Conservation (phyloP, 768 basidiomycete species). For the Tulasnella sp. region DNA sequence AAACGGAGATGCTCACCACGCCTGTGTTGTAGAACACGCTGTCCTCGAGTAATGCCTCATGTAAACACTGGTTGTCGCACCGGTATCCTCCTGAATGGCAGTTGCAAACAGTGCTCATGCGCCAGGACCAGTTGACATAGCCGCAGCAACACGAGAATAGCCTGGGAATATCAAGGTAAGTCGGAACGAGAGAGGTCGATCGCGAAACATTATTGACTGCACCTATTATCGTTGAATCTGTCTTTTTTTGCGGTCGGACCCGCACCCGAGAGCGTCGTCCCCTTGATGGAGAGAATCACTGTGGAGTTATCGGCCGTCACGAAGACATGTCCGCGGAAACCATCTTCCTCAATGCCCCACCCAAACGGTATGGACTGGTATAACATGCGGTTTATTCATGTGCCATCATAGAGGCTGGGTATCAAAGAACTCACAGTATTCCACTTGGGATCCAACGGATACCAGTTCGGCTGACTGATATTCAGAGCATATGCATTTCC, state of each 20-base stretch:
- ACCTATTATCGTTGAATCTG: conserved; percentile 70
- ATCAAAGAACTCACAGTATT: conserved; percentile 36
- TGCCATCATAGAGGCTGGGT: no score
- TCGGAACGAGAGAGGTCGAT: not conserved
- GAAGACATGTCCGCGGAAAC: conserved; percentile 85
- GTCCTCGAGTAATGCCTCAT: conserved; percentile 73
- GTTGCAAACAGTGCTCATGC: conserved; percentile 74
- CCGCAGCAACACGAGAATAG: conserved; percentile 79
- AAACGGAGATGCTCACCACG: conserved; percentile 54
- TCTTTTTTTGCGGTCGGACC: conserved; percentile 86
- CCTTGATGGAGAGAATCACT: conserved; percentile 81
- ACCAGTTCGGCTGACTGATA: conserved; percentile 56
- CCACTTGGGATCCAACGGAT: conserved; percentile 52
- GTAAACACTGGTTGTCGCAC: conserved; percentile 74
- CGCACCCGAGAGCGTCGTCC: conserved; percentile 71
- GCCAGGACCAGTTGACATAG: conserved; percentile 76
- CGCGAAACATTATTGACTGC: conserved; percentile 26
- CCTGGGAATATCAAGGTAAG: not conserved
- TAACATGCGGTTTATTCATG: not conserved
- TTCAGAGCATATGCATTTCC: conserved; percentile 64
- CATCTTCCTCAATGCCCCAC: conserved; percentile 83
- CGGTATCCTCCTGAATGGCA: conserved; percentile 62
- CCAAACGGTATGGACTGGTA: conserved; percentile 63
- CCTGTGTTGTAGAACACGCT: conserved; percentile 88
- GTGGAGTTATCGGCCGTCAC: conserved; percentile 75